Evolutionary conservation across 2,329 filamentous ascomycete species (phyloP).

Genomic region (Fusarium poae): DNA sequence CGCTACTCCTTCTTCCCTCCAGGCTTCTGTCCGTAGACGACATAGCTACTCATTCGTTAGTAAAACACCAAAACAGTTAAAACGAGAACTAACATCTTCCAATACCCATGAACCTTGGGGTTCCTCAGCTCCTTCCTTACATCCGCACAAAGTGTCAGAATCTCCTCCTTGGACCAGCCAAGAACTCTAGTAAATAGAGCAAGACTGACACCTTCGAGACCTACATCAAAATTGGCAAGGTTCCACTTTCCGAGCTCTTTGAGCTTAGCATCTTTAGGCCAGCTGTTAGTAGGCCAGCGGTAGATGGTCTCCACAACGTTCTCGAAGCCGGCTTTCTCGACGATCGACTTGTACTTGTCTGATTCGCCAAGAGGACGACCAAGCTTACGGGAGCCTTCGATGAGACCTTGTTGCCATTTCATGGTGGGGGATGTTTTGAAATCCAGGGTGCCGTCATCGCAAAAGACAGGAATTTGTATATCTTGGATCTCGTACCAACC

Average conservation of each 20-base stretch:
- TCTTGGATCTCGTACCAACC: slow-evolving; percentile 38
- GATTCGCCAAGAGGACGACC: slow-evolving; percentile 29
- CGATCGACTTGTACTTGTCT: slow-evolving; percentile 19
- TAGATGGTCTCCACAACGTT: slow-evolving; percentile 32
- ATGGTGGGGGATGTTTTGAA: background rate
- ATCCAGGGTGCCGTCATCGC: slow-evolving; percentile 21
- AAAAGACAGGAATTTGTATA: slow-evolving; percentile 30
- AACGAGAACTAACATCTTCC: slow-evolving; percentile 2
- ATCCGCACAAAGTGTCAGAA: slow-evolving; percentile 19
- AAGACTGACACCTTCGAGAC: slow-evolving; percentile 27
- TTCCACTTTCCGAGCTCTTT: slow-evolving; percentile 41
- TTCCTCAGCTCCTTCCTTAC: slow-evolving; percentile 27
- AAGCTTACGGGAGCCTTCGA: slow-evolving; percentile 19
- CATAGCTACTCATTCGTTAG: background rate
- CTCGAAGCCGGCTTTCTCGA: slow-evolving; percentile 16
- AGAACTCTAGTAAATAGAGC: slow-evolving; percentile 34
- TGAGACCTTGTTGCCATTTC: slow-evolving; percentile 29
- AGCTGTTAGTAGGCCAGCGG: slow-evolving; percentile 39
- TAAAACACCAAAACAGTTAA: rapidly evolving
- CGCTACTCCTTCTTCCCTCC: background rate
- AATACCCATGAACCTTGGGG: slow-evolving; percentile 20
- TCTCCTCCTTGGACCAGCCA: slow-evolving; percentile 25
- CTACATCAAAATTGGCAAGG: slow-evolving; percentile 28
- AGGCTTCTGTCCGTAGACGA: slow-evolving; percentile 18
- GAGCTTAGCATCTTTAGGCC: slow-evolving; percentile 35